Conservation (phyloP, 441 rosid genomes). For the Cnidoscolus chayamansa region DNA sequence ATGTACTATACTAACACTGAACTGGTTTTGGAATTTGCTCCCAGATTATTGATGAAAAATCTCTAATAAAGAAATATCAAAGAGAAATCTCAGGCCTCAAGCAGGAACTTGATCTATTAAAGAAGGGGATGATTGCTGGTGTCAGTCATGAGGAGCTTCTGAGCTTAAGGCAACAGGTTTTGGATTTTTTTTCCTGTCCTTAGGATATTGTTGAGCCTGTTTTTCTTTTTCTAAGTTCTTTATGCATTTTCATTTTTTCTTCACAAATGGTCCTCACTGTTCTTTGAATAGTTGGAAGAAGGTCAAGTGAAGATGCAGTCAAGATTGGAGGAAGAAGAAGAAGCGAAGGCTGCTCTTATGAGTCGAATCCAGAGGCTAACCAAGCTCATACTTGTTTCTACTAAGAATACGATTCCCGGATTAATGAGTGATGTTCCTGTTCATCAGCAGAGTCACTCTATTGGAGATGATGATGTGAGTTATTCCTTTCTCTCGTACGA, state of each 20-base stretch:
- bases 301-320: conserved; percentile 99
- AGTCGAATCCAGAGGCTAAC: conserved; percentile 98
- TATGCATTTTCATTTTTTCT: conserved; percentile 1
- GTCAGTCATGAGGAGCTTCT: conserved; percentile 91
- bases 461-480: conserved; percentile 74
- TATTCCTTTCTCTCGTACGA: conserved; percentile 5
- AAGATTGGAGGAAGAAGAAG: conserved; percentile 99
- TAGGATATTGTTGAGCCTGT: not conserved
- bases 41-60: conserved; percentile 98
- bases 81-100: conserved; percentile 88
- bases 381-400: conserved; percentile 96
- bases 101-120: conserved; percentile 85
- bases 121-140: conserved; percentile 75
- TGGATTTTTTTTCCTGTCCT: conserved; percentile 12
- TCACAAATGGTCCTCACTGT: conserved; percentile 14
- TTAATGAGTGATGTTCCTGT: conserved; percentile 54
- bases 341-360: conserved; percentile 99
- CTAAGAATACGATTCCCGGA: conserved; percentile 81
- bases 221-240: not conserved
- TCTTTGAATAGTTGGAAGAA: conserved; percentile 73
- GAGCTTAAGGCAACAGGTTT: conserved; percentile 88
- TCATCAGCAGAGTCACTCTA: conserved; percentile 67
- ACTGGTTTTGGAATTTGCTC: conserved; percentile 23
- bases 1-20: conserved; percentile 13
- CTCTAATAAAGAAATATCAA: conserved; percentile 95